Evolutionary conservation across 2,329 filamentous ascomycete species (phyloP).

Genomic region (Colletotrichum graminicola): DNA sequence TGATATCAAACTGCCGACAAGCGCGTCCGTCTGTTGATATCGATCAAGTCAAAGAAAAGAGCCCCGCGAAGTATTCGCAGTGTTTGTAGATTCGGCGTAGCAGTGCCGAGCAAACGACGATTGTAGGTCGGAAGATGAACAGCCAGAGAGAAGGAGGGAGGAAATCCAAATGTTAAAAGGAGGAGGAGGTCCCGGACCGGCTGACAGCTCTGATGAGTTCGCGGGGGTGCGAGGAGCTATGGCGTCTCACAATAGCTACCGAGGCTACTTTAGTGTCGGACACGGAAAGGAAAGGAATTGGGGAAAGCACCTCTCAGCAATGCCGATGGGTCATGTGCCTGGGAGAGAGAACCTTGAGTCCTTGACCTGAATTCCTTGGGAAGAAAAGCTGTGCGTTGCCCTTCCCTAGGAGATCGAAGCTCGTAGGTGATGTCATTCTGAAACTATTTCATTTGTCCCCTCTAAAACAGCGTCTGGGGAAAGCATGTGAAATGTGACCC

Average conservation of each 20-base stretch:
- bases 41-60: not conserved
- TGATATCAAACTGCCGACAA: not conserved
- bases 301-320: not conserved
- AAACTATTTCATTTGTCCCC: conserved; percentile 30
- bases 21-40: not conserved
- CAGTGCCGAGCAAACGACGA: not conserved
- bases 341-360: not conserved
- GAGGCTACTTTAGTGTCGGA: conserved; percentile 1
- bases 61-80: not conserved
- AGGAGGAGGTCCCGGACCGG: not conserved
- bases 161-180: conserved; percentile 36
- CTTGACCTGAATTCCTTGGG: not conserved
- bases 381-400: not conserved
- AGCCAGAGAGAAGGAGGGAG: not conserved
- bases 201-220: conserved; percentile 3
- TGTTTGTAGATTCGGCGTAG: not conserved
- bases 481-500: conserved; percentile 37
- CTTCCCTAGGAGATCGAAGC: conserved; percentile 28
- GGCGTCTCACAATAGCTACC: conserved; percentile 25
- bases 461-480: conserved; percentile 26
- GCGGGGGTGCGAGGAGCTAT: conserved; percentile 29
- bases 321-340: not conserved
- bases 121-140: not conserved
- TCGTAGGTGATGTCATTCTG: conserved; percentile 41
- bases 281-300: conserved; percentile 4